Evolutionary conservation across 2,329 filamentous ascomycete species (phyloP).

Genomic region (Biscogniauxia marginata): DNA sequence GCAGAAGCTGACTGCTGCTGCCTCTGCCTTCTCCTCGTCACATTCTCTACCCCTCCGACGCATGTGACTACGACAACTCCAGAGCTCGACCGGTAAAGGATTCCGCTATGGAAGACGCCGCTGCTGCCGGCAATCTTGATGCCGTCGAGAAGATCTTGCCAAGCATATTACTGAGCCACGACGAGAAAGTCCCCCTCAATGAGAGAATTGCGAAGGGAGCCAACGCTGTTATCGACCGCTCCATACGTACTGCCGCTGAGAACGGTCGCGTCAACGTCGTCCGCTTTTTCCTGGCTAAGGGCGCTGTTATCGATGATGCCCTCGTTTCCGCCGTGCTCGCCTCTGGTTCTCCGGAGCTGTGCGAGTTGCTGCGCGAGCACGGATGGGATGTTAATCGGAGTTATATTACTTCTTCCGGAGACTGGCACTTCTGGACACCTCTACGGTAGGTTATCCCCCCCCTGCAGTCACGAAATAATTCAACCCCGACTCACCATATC

Average conservation of each 20-base stretch:
- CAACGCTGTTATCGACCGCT: slow-evolving; percentile 21
- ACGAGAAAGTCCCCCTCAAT: slow-evolving; percentile 18
- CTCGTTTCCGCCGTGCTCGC: slow-evolving; percentile 22
- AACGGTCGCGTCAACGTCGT: slow-evolving; percentile 20
- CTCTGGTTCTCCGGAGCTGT: slow-evolving; percentile 22
- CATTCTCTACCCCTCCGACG: neutral
- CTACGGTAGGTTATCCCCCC: slow-evolving; percentile 13
- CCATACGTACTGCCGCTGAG: slow-evolving; percentile 20
- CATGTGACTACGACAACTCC: slow-evolving; percentile 12
- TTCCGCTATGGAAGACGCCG: slow-evolving; percentile 27
- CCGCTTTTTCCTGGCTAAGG: slow-evolving; percentile 20
- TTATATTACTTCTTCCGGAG: slow-evolving; percentile 22
- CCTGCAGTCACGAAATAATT: neutral
- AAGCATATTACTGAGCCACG: slow-evolving; percentile 20
- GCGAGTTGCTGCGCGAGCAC: slow-evolving; percentile 16
- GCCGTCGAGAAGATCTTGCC: slow-evolving; percentile 22
- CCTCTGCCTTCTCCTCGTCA: neutral
- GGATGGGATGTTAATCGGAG: slow-evolving; percentile 25
- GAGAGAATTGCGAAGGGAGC: slow-evolving; percentile 21
- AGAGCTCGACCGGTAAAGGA: slow-evolving; percentile 16
- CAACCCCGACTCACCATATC: slow-evolving; percentile 7
- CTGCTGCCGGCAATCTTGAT: slow-evolving; percentile 22
- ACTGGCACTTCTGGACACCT: slow-evolving; percentile 24
- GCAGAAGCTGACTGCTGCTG: neutral
- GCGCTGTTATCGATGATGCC: slow-evolving; percentile 22